Conservation (phyloP, 371 early-diverging fungal genomes). For the Circinella umbellata region DNA sequence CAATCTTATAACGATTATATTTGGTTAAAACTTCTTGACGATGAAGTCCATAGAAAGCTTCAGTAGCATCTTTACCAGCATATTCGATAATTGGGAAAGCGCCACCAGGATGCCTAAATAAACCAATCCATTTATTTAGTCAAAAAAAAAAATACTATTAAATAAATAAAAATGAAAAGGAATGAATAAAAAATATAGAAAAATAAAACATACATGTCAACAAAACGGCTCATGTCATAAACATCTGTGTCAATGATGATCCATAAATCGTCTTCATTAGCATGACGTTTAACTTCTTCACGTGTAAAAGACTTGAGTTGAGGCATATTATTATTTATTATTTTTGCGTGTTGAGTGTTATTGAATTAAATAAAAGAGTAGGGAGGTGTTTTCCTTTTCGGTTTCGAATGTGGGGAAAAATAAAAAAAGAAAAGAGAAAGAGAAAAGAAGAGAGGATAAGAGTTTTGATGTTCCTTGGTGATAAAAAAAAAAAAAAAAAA, state of each 20-base stretch:
- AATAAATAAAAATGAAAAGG: too few relatives aligned
- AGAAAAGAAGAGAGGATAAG: background rate
- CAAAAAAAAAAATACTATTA: too few relatives aligned
- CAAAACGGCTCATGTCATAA: slow-evolving; percentile 87
- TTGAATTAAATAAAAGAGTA: background rate
- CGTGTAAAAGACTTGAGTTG: slow-evolving; percentile 49
- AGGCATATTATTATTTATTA: slow-evolving; percentile 13
- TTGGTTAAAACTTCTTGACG: slow-evolving; percentile 68
- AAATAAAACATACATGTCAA: slow-evolving; percentile 48
- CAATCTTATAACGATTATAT: slow-evolving; percentile 52
- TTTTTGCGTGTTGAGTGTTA: too few relatives aligned
- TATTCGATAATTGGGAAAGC: slow-evolving; percentile 63
- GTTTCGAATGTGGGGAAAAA: background rate
- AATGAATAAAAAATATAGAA: too few relatives aligned
- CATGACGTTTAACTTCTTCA: slow-evolving; percentile 78
- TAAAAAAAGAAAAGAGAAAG: background rate
- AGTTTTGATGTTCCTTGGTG: background rate
- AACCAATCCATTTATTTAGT: too few relatives aligned
- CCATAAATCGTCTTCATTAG: slow-evolving; percentile 80
- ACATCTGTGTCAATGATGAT: slow-evolving; percentile 82
- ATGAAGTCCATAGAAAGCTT: slow-evolving; percentile 70
- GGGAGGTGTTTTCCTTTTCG: background rate
- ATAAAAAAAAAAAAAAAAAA: background rate
- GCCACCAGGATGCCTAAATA: slow-evolving; percentile 86
- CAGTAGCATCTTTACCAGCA: slow-evolving; percentile 32